These are phyloP conservation scores for Penicillium griseofulvum DNA, from an alignment of 2,329 filamentous ascomycete species.

Conservation along the genomic window DNA sequence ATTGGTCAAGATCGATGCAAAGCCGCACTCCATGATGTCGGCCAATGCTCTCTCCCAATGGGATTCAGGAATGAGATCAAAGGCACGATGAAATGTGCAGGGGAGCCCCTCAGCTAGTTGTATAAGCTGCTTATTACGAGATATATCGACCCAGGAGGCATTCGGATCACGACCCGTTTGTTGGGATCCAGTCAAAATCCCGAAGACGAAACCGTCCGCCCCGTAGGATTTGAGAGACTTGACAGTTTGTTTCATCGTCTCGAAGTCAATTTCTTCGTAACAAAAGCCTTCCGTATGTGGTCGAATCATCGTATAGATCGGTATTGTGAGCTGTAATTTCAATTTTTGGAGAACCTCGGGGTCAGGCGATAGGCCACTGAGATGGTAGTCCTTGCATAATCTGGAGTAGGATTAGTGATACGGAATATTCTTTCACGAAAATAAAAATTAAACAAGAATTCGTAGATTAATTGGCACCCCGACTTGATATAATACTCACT, in stretches of 20 bases:
- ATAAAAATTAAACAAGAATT: too few species aligned
- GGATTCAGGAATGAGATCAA: slow-evolving; percentile 43
- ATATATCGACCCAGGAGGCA: slow-evolving; percentile 37
- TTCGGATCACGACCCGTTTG: neutral
- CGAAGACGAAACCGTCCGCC: slow-evolving; percentile 54
- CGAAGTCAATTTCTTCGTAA: slow-evolving; percentile 45
- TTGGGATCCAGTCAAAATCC: slow-evolving; percentile 38
- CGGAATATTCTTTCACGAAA: neutral
- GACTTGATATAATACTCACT: slow-evolving; percentile 42
- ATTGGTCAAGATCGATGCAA: slow-evolving; percentile 50
- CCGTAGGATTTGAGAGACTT: slow-evolving; percentile 30
- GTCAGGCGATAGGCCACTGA: slow-evolving; percentile 18
- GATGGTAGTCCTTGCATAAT: slow-evolving; percentile 21
- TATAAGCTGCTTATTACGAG: slow-evolving; percentile 45
- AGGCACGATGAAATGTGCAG: slow-evolving; percentile 57
- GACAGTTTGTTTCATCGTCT: slow-evolving; percentile 46
- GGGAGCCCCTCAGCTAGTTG: slow-evolving; percentile 41
- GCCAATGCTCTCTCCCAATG: slow-evolving; percentile 28
- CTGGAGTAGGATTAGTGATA: slow-evolving; percentile 42
- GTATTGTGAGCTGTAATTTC: slow-evolving; percentile 32
- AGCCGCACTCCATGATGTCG: slow-evolving; percentile 45
- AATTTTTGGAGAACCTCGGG: slow-evolving; percentile 23
- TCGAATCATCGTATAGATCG: slow-evolving; percentile 55
- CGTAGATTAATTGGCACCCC: neutral
- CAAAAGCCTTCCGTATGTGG: slow-evolving; percentile 48